These are phyloP conservation scores for Scenedesmus sp. DNA, from an alignment of 163 green algal genomes.

Conservation along the genomic window DNA sequence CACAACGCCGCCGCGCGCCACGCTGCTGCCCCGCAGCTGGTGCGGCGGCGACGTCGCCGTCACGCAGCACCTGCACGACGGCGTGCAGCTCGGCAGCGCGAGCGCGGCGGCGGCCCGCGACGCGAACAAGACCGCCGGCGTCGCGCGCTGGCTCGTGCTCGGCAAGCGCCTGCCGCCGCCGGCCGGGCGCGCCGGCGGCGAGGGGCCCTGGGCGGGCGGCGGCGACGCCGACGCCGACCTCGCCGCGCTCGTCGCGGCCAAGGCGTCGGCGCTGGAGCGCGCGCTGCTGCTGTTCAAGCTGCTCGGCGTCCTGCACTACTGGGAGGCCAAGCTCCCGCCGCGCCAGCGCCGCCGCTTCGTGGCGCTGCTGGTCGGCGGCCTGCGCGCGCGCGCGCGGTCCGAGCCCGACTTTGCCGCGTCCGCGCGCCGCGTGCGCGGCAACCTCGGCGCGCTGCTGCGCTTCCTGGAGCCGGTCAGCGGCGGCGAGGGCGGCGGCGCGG, in stretches of 20 bases:
- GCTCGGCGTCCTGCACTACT: conserved; percentile 35
- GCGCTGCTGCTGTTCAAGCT: conserved; percentile 42
- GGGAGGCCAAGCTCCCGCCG: background rate
- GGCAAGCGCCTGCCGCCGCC: background rate
- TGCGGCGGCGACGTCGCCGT: conserved; percentile 31
- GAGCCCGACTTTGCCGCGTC: background rate
- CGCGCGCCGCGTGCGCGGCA: background rate
- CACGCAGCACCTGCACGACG: conserved; percentile 33
- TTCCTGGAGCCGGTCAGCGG: conserved; percentile 30
- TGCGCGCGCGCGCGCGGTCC: background rate
- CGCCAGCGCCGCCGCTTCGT: conserved; percentile 10
- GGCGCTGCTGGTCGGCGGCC: conserved; percentile 6
- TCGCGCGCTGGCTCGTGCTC: conserved; percentile 19
- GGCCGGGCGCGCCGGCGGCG: background rate
- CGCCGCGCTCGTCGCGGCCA: background rate
- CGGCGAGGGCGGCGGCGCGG: conserved; percentile 6
- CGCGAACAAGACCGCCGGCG: conserved; percentile 26
- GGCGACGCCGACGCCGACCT: background rate
- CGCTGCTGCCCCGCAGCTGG: conserved; percentile 13
- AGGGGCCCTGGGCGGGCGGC: background rate
- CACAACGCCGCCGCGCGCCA: too few species aligned
- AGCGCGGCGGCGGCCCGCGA: conserved; percentile 26
- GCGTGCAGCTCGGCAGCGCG: conserved; percentile 1
- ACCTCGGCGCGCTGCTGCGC: conserved; percentile 16
- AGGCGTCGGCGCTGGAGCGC: conserved; percentile 18